A percentile compares a stretch with the other conserved stretches of the same genome.
These are phyloP conservation scores for Dichomitus squalens DNA, from an alignment of 1,284 basidiomycete genomes.

Conservation along the genomic window DNA sequence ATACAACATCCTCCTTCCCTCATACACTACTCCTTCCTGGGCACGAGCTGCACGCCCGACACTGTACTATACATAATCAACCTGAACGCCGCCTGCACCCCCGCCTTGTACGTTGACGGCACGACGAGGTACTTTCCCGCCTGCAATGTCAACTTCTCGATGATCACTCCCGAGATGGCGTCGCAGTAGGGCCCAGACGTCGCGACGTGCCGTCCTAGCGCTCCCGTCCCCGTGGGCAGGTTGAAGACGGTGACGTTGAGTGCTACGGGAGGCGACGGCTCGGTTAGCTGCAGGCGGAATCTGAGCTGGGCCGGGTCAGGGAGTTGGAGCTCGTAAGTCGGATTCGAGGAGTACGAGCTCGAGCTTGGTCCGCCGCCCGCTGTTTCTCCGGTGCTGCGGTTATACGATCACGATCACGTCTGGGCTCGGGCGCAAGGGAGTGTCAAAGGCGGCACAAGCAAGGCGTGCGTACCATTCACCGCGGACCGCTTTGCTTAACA, in stretches of 20 bases:
- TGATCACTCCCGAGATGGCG: slow-evolving; percentile 68
- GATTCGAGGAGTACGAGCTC: slow-evolving; percentile 66
- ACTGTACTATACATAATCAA: slow-evolving; percentile 60
- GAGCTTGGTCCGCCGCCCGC: slow-evolving; percentile 72
- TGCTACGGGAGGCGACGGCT: slow-evolving; percentile 45
- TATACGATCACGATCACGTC: not conserved
- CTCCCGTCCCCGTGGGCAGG: slow-evolving; percentile 23
- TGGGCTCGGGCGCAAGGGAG: not conserved
- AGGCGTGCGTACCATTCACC: slow-evolving; percentile 67
- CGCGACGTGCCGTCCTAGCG: slow-evolving; percentile 48
- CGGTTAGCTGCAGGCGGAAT: slow-evolving; percentile 64
- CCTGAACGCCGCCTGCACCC: slow-evolving; percentile 58
- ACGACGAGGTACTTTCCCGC: slow-evolving; percentile 73
- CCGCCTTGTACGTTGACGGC: slow-evolving; percentile 72
- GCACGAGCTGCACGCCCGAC: slow-evolving; percentile 20
- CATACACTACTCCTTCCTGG: too few species aligned
- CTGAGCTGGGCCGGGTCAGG: slow-evolving; percentile 50
- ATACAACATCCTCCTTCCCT: not conserved
- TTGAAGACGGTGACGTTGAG: slow-evolving; percentile 67
- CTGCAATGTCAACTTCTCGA: slow-evolving; percentile 50
- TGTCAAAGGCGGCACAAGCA: too few species aligned
- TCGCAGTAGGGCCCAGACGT: slow-evolving; percentile 84
- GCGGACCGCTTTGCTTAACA: slow-evolving; percentile 72
- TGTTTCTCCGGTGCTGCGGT: slow-evolving; percentile 51
- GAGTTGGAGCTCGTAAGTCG: slow-evolving; percentile 65